phyloP scores from a whole-genome alignment of 495 filamentous ascomycete genomes.

The Aspergillus homomorphus region DNA sequence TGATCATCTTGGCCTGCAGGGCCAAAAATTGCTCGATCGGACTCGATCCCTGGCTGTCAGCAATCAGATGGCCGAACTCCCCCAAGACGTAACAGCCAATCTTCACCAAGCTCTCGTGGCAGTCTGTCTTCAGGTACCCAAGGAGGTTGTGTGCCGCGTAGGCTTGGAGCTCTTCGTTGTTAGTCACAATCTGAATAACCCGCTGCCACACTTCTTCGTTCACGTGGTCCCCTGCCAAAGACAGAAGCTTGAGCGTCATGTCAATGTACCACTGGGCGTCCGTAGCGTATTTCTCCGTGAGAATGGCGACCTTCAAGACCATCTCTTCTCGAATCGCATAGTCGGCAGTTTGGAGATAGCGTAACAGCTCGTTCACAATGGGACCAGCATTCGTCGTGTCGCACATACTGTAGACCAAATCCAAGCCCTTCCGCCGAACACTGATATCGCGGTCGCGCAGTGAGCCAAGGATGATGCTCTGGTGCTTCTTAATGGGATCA shows the following conservation, averaged over 20 bases:
- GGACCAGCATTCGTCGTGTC: constrained; percentile 86
- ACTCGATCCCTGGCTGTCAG: constrained; percentile 88
- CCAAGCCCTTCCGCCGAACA: constrained; percentile 90
- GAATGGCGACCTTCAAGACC: constrained; percentile 97
- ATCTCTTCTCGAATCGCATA: constrained; percentile 98
- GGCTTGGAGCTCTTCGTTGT: constrained; percentile 96
- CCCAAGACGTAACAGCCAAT: constrained; percentile 95
- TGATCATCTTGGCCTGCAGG: constrained; percentile 83
- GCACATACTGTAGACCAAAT: constrained; percentile 99
- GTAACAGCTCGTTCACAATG: constrained; percentile 89
- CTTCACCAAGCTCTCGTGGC: constrained; percentile 95
- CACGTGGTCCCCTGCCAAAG: constrained; percentile 96
- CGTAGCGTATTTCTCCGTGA: constrained; percentile 97
- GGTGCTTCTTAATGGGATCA: constrained; percentile 97
- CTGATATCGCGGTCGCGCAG: constrained; percentile 96
- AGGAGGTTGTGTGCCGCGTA: constrained; percentile 93
- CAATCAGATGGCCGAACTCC: constrained; percentile 96
- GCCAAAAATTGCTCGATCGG: constrained; percentile 98
- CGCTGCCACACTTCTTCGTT: constrained; percentile 99
- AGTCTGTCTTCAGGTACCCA: constrained; percentile 85
- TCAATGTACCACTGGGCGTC: constrained; percentile 99
- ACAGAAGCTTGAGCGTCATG: constrained; percentile 89
- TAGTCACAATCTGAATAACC: constrained; percentile 98
- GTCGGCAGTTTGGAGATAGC: constrained; percentile 93
- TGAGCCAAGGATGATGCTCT: constrained; percentile 90